Base-by-base conservation (phyloP, 2,329 filamentous ascomycete genomes). In the Cryphonectria nitschkei region DNA sequence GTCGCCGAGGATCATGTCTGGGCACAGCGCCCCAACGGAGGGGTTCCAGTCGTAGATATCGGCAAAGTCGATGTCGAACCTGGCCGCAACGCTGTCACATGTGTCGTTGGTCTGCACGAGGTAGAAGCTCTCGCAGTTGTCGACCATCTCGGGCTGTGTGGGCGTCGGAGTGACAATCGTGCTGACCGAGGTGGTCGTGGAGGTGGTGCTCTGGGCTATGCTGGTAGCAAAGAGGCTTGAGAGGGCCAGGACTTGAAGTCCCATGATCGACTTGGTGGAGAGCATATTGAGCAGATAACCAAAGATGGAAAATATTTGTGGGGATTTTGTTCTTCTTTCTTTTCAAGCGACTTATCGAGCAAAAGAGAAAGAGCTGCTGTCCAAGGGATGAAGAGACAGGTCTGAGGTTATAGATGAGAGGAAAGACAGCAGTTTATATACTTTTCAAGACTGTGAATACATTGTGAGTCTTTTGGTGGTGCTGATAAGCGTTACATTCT, bases 71-170 rank as follows among this genome's bases (percentile, higher is more conserved):
- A 68, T 13, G n/a, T 62, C 56, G 26, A 52, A 50, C 29, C n/a
- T 50, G 29, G 19, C 16, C 13, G 56, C 22, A 22, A 68, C 39
- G 41, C 16, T 39, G 2, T 50, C 29, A n/a, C 66, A 68, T 8
- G 37, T 52, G 66, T 62, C 56, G 26, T 62, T 62, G 41, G 58
- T 52, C 50, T 52, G 39, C 13, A 68, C 66, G 19, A 68, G 56
- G 29, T 62, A 60, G 16, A 68, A 66, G 11, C n/a, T 41, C n/a
- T 65, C 29, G 29, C 68, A 70, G 62, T 61, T 22, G 26, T 56
- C 37, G 14, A 62, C 62, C 68, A 70, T 70, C 22, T 58, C 62
- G 2, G 63, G 29, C 41, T 70, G 68, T 3, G 68, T 67, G 22
- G 62, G 68, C 32, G 63, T 52, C 13, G 63, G 68, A 2, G 68